These are phyloP conservation scores for Thymus quinquecostatus DNA, from an alignment of 257 asterid genomes.

Conservation along the genomic window DNA sequence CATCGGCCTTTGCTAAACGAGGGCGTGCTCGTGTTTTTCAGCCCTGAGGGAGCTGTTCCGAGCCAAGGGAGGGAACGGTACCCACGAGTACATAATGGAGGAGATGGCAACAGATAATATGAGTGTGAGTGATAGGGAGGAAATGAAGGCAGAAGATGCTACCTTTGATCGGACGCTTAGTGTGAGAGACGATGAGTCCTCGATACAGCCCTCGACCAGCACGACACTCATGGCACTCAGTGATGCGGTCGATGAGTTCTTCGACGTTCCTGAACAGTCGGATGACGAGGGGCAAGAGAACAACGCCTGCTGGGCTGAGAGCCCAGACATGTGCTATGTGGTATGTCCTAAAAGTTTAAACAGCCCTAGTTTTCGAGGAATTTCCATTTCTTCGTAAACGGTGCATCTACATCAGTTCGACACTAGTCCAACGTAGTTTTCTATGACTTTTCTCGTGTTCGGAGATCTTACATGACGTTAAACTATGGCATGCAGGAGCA, in stretches of 20 bases:
- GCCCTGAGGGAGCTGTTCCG: conserved; percentile 79
- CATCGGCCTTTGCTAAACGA: neutral
- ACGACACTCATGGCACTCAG: conserved; percentile 65
- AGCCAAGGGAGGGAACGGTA: conserved; percentile 57
- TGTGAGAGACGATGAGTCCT: conserved; percentile 37
- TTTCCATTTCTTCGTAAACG: neutral
- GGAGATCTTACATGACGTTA: conserved; percentile 1
- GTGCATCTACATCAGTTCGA: neutral
- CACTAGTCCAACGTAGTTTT: neutral
- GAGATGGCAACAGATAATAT: conserved; percentile 47
- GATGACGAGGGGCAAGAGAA: conserved; percentile 56
- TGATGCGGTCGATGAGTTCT: conserved; percentile 76
- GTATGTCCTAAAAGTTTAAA: conserved; percentile 33
- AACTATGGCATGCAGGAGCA: conserved; percentile 48
- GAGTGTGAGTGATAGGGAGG: conserved; percentile 44
- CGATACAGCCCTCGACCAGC: conserved; percentile 33
- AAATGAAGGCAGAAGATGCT: conserved; percentile 46
- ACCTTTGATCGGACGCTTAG: conserved; percentile 31
- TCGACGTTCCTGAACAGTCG: conserved; percentile 70
- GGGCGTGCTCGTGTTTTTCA: conserved; percentile 37
- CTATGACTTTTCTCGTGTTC: neutral
- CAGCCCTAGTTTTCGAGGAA: too few relatives aligned
- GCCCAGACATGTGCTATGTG: conserved; percentile 45
- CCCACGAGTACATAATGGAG: conserved; percentile 43
- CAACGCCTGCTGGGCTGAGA: conserved; percentile 39